Base-by-base conservation (phyloP, 306 rosid genomes). In the Dicorynia guianensis region DNA sequence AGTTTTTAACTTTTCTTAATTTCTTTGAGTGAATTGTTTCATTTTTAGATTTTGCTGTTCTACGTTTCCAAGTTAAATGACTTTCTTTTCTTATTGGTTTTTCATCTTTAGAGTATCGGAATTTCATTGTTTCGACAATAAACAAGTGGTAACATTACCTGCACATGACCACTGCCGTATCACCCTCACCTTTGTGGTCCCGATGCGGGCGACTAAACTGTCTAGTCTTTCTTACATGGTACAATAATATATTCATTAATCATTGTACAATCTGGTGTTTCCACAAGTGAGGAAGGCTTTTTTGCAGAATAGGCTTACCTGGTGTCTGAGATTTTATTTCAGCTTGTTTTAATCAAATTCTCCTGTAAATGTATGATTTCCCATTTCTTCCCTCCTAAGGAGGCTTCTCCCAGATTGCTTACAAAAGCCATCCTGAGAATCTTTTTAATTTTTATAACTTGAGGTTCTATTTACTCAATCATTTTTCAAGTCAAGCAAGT, bases 211-310 rank as follows among this genome's bases (percentile, higher is more conserved):
- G 17, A 18, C 34, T 11, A 1, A 34, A 4, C 34, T 11, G 11
- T 36, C 42, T 62, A 3, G 10, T 18, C 9, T 13, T 5, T 54
- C 42, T 70, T 52, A 11, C 49, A 17, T 17, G 39, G 19, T 30
- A 42, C 57, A 71, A 56, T 56, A 13, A 42, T 56, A 19, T 56
- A 30, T 71, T 44, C 40, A 13, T 33, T 20, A 50, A 69, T 19
- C 12, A 47, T 14, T 0, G 49, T 44, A 19, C 69, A 19, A 38
- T 25, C 54, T 19, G 61, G 71, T 81, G 36, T 7, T 47, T 58
- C 13, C 13, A 10, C 43, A 30, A 48, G 82, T 9, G 66, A 59
- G 82, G 81, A 33, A 64, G 82, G 85, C 5, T 63, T 8, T 63
- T 68, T 33, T 69, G 69, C 58, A 17, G 58, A 8, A 7, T 50